Evolutionary conservation across 2,329 filamentous ascomycete species (phyloP), one percentile per base, ranked within the genome.

Genomic region (Cladosporium sphaerospermum): DNA sequence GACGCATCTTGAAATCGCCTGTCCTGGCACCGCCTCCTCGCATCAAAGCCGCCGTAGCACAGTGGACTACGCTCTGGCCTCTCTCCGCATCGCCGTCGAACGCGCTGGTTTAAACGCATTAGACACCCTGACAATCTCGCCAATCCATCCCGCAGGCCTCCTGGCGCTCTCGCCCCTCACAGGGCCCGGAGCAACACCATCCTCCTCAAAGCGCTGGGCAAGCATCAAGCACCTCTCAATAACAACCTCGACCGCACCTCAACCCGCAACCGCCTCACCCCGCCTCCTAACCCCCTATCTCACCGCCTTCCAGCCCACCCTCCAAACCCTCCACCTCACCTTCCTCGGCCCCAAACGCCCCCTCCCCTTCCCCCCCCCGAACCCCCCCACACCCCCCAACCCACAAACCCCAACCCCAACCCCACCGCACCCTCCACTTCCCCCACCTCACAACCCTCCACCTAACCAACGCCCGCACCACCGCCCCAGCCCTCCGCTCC

Each of bases 41-140:
- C 83, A 89, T 67, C 78, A 85, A 42, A 89, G 90, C 66, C 80
- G 89, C 36, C 81, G 88, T 45, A 84, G 83, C 68, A 83, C 85
- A 45, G 88, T 95, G 55, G 90, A 95, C 75, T 95, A 93, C 65
- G 89, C 89, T 3, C 82, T 96, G 56, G 89, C 95, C 66, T 93
- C 88, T 59, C 73, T 95, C 52, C 85, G 89, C 58, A 89, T 95
- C 58, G 86, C 90, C 10, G 72, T 95, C 31, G 90, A 95, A 73
- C 80, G 85, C 51, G 81, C 84, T 9, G 81, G 83, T 1, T 72
- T 93, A 45, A 75, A 74, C 47, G 78, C 77, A 54, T 78, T 96
- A 11, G 75, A 78, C 57, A 85, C 84, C 56, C 76, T 96, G 3
- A 86, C 86, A 0, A 78, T 95, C 2, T 80, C 82, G 10, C 81